Base-by-base conservation (phyloP, 23 red algal genomes). In the Rhodosorus marinus region DNA sequence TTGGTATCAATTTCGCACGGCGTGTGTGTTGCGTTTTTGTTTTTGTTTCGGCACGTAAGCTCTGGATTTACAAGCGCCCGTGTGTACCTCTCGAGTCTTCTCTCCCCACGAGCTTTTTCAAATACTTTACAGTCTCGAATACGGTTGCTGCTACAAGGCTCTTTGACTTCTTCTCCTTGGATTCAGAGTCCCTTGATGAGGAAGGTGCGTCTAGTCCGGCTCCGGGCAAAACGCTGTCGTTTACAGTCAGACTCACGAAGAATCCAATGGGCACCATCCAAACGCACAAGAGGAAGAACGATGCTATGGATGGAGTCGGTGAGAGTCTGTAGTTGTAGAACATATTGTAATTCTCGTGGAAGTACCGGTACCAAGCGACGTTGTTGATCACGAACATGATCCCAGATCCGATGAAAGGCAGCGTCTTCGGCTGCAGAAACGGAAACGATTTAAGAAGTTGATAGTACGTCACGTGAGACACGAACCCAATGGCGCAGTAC, bases 201-300 rank as follows among this genome's bases (percentile, higher is more conserved):
- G n/a, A n/a, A n/a, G n/a, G n/a, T n/a, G n/a, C n/a, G n/a, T n/a
- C n/a, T n/a, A n/a, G n/a, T n/a, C n/a, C n/a, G n/a, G 77, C 71
- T 29, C 72, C 63, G 25, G 82, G 82, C n/a, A 92, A 61, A 31
- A 92, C 71, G 28, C 67, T 61, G 4, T 92, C 82, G 49, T 92
- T 92, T 48, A 92, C 64, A 11, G 82, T 77, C 7, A 92, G 54
- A 6, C 66, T 74, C 9, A 60, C 64, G 50, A 92, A 73, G 63
- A 92, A 78, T 2, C 67, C 82, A n/a, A 64, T 59, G 47, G 82
- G 82, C 20, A 92, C 71, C 20, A 77, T 63, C 82, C 82, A 92
- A 45, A 92, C 66, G 27, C 66, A 20, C 22, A 92, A 55, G 20
- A 73, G 58, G 65, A 79, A 92, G 55, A 92, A 92, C 0, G 82